These are phyloP conservation scores for Trichothecium roseum DNA, from an alignment of 2,329 filamentous ascomycete genomes.

Conservation along the genomic window DNA sequence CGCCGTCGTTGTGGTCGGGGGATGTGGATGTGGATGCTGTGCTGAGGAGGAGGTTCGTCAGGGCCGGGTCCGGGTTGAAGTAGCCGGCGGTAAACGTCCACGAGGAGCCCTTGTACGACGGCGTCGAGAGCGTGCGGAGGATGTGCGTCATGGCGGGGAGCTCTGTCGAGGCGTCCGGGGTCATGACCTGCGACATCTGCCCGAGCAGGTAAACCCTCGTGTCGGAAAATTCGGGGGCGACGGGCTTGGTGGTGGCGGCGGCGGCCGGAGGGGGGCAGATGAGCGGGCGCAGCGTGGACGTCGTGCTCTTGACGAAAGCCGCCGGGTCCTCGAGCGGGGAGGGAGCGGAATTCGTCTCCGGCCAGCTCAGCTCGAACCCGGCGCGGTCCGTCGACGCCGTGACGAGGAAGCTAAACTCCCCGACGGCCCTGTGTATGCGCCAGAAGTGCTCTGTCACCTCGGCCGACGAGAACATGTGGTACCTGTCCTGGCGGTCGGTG, in stretches of 20 bases:
- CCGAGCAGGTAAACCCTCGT: slow-evolving; percentile 79
- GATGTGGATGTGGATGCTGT: slow-evolving; percentile 38
- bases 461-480: slow-evolving; percentile 77
- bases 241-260: slow-evolving; percentile 13
- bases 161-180: slow-evolving; percentile 76
- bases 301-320: slow-evolving; percentile 61
- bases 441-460: slow-evolving; percentile 76
- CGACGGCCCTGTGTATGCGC: slow-evolving; percentile 64
- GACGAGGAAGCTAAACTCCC: slow-evolving; percentile 73
- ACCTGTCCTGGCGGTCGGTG: slow-evolving; percentile 87
- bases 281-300: slow-evolving; percentile 54
- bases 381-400: slow-evolving; percentile 46
- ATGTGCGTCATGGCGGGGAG: slow-evolving; percentile 70
- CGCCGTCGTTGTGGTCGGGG: too few species aligned
- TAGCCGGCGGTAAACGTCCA: slow-evolving; percentile 99
- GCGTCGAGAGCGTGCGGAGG: slow-evolving; percentile 54
- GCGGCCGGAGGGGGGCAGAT: slow-evolving; percentile 33
- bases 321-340: slow-evolving; percentile 62
- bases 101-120: slow-evolving; percentile 55
- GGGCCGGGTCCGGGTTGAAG: slow-evolving; percentile 86
- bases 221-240: slow-evolving; percentile 27
- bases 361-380: slow-evolving; percentile 62
- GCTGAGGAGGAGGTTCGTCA: slow-evolving; percentile 68
- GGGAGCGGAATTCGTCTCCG: slow-evolving; percentile 59
- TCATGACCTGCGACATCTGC: slow-evolving; percentile 78